Base-by-base conservation (phyloP, 352 stramenopile species). In the Phytophthora macrochlamydospora region DNA sequence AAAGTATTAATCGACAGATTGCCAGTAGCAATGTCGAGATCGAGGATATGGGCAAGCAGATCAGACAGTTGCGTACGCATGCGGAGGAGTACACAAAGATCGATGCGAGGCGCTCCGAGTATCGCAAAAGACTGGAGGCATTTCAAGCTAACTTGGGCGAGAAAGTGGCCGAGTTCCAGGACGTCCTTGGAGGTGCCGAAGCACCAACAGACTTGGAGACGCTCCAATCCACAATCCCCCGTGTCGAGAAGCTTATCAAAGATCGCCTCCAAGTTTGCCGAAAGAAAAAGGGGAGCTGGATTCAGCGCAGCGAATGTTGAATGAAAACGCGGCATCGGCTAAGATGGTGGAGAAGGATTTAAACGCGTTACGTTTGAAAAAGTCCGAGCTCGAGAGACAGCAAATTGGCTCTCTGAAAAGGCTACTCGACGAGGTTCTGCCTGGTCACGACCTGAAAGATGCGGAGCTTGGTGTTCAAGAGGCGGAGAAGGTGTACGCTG, bases 401-500 rank as follows among this genome's bases (percentile, higher is more conserved):
- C 62, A 88, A n/a, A 67, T 94, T 35, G 73, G 64, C 31, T 67
- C 78, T 0, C 60, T 94, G 35, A 81, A 81, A 54, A 59, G 56
- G 33, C 66, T 83, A n/a, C 56, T 94, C 4, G 68, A 75, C 8
- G 81, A 86, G 32, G 52, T 91, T 6, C 29, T 79, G 42, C 72
- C 83, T 28, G 73, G 70, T 14, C 66, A 79, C 32, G 74, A 83
- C 38, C 7, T 92, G 12, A 58, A 62, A 46, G 71, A 81, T 40
- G 81, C 85, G 6, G 84, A 94, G 33, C 56, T 62, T 4, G 77
- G 75, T 7, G 46, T 93, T 4, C 65, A 79, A 14, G 65, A 80
- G 31, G 74, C 87, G 4, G 83, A 95, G 49, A 79, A 79, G 30
- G 51, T 58, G 35, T 94, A 94, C 46, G 78, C 91, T 56, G 79